Evolutionary conservation across 352 stramenopile species (phyloP).

Genomic region (Achlya hypogyna): DNA sequence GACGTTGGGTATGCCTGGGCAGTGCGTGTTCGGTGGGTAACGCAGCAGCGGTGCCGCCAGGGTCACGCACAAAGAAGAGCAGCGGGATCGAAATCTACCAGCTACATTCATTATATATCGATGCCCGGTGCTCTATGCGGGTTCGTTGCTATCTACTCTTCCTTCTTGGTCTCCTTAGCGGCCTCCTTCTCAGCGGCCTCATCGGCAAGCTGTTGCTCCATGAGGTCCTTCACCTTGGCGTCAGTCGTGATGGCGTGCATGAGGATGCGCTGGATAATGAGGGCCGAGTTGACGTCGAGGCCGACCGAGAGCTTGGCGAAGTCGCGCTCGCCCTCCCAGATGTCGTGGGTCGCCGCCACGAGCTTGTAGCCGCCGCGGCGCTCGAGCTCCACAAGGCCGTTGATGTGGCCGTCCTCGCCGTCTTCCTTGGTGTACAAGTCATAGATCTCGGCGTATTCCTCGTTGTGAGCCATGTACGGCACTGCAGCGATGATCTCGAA

Average conservation of each 20-base stretch:
- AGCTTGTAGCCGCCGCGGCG: constrained; percentile 37
- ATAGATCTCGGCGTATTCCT: constrained; percentile 55
- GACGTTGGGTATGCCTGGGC: too few relatives aligned
- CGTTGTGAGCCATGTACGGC: constrained; percentile 55
- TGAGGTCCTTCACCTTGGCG: constrained; percentile 38
- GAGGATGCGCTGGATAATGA: constrained; percentile 65
- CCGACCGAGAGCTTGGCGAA: constrained; percentile 34
- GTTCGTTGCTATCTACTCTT: constrained; percentile 3
- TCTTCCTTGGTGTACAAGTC: constrained; percentile 26
- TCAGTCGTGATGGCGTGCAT: constrained; percentile 61
- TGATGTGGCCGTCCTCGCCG: constrained; percentile 23
- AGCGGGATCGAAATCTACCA: too few relatives aligned
- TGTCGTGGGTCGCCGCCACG: constrained; percentile 38
- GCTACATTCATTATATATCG: background rate
- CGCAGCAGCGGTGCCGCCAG: too few relatives aligned
- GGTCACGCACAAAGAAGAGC: too few relatives aligned
- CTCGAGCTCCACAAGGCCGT: constrained; percentile 56
- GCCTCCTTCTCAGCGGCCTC: background rate
- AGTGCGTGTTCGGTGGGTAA: too few relatives aligned
- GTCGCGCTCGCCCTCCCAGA: constrained; percentile 65
- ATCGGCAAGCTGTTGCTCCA: constrained; percentile 2
- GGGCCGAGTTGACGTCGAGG: constrained; percentile 46
- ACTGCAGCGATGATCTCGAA: constrained; percentile 62
- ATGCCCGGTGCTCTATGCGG: background rate
- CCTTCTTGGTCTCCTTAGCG: background rate